These are phyloP conservation scores for Phytophthora litchii DNA, from an alignment of 352 stramenopile genomes.

Conservation along the genomic window DNA sequence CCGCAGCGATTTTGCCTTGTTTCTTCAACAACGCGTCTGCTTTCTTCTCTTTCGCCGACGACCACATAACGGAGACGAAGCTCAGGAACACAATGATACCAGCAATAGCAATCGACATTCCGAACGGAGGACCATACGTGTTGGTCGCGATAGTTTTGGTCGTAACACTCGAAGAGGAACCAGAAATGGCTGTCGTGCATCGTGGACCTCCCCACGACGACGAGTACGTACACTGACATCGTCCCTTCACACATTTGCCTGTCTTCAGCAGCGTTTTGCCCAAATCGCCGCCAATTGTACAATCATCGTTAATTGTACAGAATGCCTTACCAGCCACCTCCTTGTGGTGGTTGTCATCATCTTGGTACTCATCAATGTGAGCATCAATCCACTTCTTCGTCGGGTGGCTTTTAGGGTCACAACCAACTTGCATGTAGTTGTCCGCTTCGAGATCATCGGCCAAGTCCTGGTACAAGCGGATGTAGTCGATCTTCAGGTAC, in stretches of 20 bases:
- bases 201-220: slow-evolving; percentile 50
- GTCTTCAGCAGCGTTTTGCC: background rate
- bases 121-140: slow-evolving; percentile 46
- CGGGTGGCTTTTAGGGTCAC: slow-evolving; percentile 41
- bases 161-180: background rate
- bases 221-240: slow-evolving; percentile 28
- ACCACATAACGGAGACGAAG: slow-evolving; percentile 29
- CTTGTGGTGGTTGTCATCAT: background rate
- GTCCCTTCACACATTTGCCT: background rate
- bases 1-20: slow-evolving; percentile 18
- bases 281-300: background rate
- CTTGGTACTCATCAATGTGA: slow-evolving; percentile 43
- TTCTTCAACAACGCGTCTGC: slow-evolving; percentile 17
- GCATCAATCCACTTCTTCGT: slow-evolving; percentile 47
- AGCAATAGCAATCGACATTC: slow-evolving; percentile 35
- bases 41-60: slow-evolving; percentile 24
- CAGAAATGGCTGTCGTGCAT: slow-evolving; percentile 32
- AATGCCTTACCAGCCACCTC: background rate
- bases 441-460: slow-evolving; percentile 26
- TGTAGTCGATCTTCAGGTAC: slow-evolving; percentile 82
- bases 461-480: slow-evolving; percentile 83
- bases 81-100: slow-evolving; percentile 36
- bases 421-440: slow-evolving; percentile 39
- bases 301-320: background rate
- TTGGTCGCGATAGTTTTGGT: background rate